Evolutionary conservation across 768 basidiomycete species (phyloP), one percentile per base, ranked within the genome.

Genomic region (Paxillus rubicundulus): DNA sequence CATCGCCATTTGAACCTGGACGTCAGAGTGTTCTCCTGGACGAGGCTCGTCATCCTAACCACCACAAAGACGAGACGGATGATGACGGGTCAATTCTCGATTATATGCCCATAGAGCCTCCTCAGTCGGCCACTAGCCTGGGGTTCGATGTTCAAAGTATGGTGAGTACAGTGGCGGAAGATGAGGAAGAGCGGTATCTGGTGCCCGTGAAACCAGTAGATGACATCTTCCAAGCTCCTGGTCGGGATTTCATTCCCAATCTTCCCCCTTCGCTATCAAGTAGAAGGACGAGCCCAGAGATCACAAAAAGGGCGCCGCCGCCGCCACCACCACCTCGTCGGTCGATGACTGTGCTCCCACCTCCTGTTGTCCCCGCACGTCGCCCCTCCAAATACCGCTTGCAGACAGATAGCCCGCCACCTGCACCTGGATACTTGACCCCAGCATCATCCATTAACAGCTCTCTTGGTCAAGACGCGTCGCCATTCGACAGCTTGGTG

Each of bases 291-390:
- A 60, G 57, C 33, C 60, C 65, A 3, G 65, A 67, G 28, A 50
- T 42, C 34, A 16, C 56, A 48, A 60, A 56, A 53, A 85, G 80
- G 65, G 78, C 79, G 55, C 72, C 74, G 0, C 82, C 85, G 0
- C 86, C 86, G 0, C 84, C 83, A 0, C 87, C 86, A 0, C 87
- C 86, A 0, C 85, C 84, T 14, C 76, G 84, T 9, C 77, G 82
- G 16, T 61, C 71, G 18, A 68, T 69, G 32, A 64, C 54, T 20
- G 50, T 66, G 5, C 51, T 64, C 16, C 56, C 64, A 0, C 55
- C 69, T n/a, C 75, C 74, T 27, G 78, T 81, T 17, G 74, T 83
- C 48, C 81, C 85, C 6, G 74, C 78, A 40, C 72, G 79, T 18
- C 65, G 63, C 21, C 65, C 70, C 32, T 37, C 53, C 12, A 40